Evolutionary conservation across 768 basidiomycete genomes (phyloP).

Genomic region (Boletus sp.): DNA sequence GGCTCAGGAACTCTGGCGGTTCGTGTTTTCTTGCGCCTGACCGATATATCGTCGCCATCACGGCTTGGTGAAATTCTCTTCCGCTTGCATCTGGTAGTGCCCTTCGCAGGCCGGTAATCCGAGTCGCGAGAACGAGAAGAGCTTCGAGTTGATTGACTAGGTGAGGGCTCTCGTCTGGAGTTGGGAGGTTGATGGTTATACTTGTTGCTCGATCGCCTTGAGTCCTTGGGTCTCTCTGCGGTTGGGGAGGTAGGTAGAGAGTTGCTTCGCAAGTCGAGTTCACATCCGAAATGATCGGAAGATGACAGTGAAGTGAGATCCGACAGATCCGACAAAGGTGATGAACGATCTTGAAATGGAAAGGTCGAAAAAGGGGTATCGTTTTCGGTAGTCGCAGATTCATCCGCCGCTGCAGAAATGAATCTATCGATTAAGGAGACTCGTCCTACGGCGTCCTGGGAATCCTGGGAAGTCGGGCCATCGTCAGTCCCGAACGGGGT

Average conservation of each 20-base stretch:
- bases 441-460: conserved; percentile 6
- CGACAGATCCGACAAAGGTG: conserved; percentile 29
- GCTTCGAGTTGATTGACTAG: neutral
- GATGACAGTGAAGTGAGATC: conserved; percentile 33
- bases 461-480: conserved; percentile 6
- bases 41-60: conserved; percentile 10
- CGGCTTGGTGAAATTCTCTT: conserved; percentile 10
- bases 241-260: conserved; percentile 23
- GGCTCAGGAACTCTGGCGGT: neutral
- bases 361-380: neutral
- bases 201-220: neutral
- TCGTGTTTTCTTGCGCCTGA: conserved; percentile 13
- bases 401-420: conserved; percentile 23
- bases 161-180: neutral
- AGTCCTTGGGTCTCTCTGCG: neutral
- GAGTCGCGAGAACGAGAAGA: conserved; percentile 1
- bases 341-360: conserved; percentile 14
- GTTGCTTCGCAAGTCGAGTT: conserved; percentile 4
- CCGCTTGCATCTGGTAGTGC: conserved; percentile 16
- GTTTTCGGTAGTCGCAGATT: conserved; percentile 4
- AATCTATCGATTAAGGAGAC: conserved; percentile 31
- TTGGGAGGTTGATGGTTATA: neutral
- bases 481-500: neutral
- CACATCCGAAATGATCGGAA: conserved; percentile 6
- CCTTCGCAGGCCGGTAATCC: conserved; percentile 19